A percentile compares a stretch with the other conserved stretches of the same genome.
These are phyloP conservation scores for Geranium rotundifolium DNA, from an alignment of 345 rosid genomes.

Conservation along the genomic window DNA sequence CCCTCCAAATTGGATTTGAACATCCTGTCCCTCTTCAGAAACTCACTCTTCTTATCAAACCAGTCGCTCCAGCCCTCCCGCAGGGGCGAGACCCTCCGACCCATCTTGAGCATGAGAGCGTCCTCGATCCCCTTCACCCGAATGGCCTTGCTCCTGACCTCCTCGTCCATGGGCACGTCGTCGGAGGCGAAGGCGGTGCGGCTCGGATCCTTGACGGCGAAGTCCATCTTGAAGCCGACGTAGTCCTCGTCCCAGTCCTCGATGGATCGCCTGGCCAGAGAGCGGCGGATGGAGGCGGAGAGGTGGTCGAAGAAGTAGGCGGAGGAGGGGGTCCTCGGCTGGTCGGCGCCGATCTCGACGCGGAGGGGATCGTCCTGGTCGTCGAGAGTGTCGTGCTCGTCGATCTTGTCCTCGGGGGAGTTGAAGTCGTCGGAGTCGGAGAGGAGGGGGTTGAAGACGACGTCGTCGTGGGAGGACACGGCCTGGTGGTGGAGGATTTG, in stretches of 20 bases:
- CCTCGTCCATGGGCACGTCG: slow-evolving; percentile 66
- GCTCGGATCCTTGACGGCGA: slow-evolving; percentile 20
- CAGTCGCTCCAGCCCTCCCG: slow-evolving; percentile 95
- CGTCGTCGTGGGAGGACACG: slow-evolving; percentile 17
- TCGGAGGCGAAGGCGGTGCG: slow-evolving; percentile 65
- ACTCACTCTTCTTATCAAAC: slow-evolving; percentile 87
- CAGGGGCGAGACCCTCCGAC: slow-evolving; percentile 47
- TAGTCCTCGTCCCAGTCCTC: slow-evolving; percentile 85
- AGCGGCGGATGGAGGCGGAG: slow-evolving; percentile 48
- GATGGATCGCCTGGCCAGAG: slow-evolving; percentile 52
- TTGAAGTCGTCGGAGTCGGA: slow-evolving; percentile 41
- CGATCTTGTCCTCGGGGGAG: slow-evolving; percentile 40
- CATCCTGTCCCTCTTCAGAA: slow-evolving; percentile 77
- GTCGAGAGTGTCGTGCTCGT: slow-evolving; percentile 53
- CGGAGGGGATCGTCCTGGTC: slow-evolving; percentile 23
- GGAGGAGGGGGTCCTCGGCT: slow-evolving; percentile 26
- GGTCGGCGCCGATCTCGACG: slow-evolving; percentile 23
- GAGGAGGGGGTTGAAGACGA: slow-evolving; percentile 30
- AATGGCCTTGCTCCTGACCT: slow-evolving; percentile 51
- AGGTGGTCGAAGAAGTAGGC: slow-evolving; percentile 69
- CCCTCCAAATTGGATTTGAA: slow-evolving; percentile 65
- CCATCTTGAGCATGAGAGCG: slow-evolving; percentile 52
- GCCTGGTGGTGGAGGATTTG: slow-evolving; percentile 19
- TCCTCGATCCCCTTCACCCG: slow-evolving; percentile 62
- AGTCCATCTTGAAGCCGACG: slow-evolving; percentile 22